Evolutionary conservation across 345 rosid species (phyloP), one percentile per base, ranked within the genome.

Genomic region (Populus tremula): DNA sequence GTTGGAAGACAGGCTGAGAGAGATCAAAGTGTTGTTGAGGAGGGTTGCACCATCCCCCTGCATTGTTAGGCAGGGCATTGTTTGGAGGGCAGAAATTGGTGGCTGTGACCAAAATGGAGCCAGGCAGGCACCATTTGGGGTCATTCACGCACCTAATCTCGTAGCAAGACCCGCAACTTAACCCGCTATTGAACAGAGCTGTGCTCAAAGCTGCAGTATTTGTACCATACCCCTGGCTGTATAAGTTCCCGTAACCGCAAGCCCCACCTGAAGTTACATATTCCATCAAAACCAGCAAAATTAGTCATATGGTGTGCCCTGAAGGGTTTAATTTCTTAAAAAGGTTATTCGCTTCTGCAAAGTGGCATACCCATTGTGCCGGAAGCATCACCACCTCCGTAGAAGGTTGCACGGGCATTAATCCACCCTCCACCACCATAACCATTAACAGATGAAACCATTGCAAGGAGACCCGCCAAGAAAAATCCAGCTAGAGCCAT

Each of bases 401-500:
- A 79, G 69, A 79, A 79, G 18, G 82, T 79, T n/a, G 82, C 82
- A 47, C 62, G 82, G 62, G 82, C 78, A 64, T 74, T 61, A 11
- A 74, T 69, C 82, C 82, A 69, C 4, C 76, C 76, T 27, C 75
- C 72, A 20, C 75, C 86, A 20, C 89, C 94, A 72, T 85, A 75
- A 38, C 84, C 92, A 73, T 79, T 80, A 36, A 80, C 93, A 59
- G 80, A 50, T 8, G 88, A 87, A 56, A 85, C 83, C 90, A 84
- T 84, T 74, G 86, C 92, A 56, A 94, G 86, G 23, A 86, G 71
- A 79, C 83, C 86, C 65, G 87, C 31, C 78, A 86, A 69, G 72
- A 91, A 36, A 50, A 87, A n/a, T 31, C 80, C 75, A 35, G 49
- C 39, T 39, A 84, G 72, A 82, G 77, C 88, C 98, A 92, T 89